phyloP scores from a whole-genome alignment of 140 eudicot genomes.

The Cichorium intybus region DNA sequence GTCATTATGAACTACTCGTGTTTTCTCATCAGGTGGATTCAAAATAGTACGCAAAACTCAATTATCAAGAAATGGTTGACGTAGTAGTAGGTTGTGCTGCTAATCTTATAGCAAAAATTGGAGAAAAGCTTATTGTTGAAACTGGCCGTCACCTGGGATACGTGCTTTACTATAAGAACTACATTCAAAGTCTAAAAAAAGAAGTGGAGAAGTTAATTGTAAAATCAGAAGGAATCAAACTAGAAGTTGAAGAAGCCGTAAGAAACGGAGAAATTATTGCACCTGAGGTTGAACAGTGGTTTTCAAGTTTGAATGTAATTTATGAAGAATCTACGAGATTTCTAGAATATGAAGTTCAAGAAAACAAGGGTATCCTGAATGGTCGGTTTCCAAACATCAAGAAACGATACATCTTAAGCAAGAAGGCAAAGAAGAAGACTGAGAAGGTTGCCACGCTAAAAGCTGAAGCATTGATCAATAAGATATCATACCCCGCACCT shows the following conservation, averaged over 20 bases:
- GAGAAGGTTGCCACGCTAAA: constrained; percentile 1
- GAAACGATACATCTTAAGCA: constrained; percentile 30
- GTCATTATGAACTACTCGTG: not conserved
- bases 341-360: constrained; percentile 13
- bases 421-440: constrained; percentile 28
- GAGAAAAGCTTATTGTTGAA: constrained; percentile 17
- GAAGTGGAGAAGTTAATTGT: constrained; percentile 17
- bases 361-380: constrained; percentile 4
- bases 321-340: constrained; percentile 9
- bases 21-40: constrained; percentile 9
- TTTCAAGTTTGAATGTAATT: constrained; percentile 4
- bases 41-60: constrained; percentile 1
- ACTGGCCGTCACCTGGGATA: constrained; percentile 33
- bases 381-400: constrained; percentile 27
- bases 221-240: constrained; percentile 8
- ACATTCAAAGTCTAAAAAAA: constrained; percentile 24
- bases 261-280: constrained; percentile 34
- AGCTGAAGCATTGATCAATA: not conserved
- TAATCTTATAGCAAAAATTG: constrained; percentile 32
- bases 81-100: constrained; percentile 14
- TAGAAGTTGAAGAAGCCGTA: constrained; percentile 25
- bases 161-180: constrained; percentile 17
- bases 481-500: constrained; percentile 22
- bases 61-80: constrained; percentile 13
- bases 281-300: constrained; percentile 28